phyloP scores from a whole-genome alignment of 768 basidiomycete genomes.

The Mycena olivaceomarginata region DNA sequence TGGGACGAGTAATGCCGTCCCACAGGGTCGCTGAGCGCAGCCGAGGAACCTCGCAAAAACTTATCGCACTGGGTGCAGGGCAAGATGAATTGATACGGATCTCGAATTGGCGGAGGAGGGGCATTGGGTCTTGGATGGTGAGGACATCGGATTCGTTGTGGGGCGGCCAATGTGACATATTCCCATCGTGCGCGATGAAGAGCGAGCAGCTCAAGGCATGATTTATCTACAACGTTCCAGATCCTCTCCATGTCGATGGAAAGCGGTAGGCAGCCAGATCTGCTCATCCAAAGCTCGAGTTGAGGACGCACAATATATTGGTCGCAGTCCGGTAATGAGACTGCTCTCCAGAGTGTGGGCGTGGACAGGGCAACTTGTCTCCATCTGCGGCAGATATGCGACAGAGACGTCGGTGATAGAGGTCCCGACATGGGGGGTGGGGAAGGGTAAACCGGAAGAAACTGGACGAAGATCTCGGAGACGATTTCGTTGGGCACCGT shows the following conservation, averaged over 20 bases:
- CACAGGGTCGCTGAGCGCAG: background rate
- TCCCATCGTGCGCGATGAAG: slow-evolving; percentile 22
- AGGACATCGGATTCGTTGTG: background rate
- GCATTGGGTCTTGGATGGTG: background rate
- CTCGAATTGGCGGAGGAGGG: slow-evolving; percentile 5
- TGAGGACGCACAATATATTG: no score
- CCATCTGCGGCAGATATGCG: slow-evolving; percentile 4
- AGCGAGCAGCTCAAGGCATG: background rate
- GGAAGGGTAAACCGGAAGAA: slow-evolving; percentile 12
- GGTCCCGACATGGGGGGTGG: background rate
- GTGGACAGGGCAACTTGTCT: background rate
- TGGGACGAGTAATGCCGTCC: no score
- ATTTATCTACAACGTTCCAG: background rate
- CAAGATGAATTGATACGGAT: background rate
- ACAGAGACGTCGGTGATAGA: background rate
- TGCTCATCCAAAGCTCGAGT: background rate
- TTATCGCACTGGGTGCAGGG: no score
- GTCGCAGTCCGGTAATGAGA: background rate
- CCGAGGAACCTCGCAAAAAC: background rate
- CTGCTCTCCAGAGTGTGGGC: slow-evolving; percentile 19
- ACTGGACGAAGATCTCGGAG: slow-evolving; percentile 2
- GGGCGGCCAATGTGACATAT: background rate
- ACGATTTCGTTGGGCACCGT: slow-evolving; percentile 20
- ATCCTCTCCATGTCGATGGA: background rate
- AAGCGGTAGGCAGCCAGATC: slow-evolving; percentile 1